Conservation (phyloP, 2,329 filamentous ascomycete species). For the Fusarium sp. region DNA sequence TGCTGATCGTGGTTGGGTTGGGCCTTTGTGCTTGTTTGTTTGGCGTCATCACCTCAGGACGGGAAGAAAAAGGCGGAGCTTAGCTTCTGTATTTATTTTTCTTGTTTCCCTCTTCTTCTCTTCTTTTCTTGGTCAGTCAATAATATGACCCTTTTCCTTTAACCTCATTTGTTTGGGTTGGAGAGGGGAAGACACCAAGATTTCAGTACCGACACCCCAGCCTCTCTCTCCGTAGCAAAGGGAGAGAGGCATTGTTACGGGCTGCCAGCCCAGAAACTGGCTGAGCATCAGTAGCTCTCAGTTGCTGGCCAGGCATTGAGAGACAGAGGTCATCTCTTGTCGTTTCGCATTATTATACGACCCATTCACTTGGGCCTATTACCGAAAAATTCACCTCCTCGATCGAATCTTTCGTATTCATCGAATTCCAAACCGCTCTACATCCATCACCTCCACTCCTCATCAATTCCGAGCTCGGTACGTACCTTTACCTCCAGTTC, state of each 20-base stretch:
- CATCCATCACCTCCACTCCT: slow-evolving; percentile 5
- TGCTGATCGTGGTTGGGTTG: slow-evolving; percentile 18
- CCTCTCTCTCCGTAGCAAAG: slow-evolving; percentile 30
- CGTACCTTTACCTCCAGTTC: slow-evolving; percentile 18
- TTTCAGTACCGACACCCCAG: slow-evolving; percentile 9
- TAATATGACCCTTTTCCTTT: slow-evolving; percentile 36
- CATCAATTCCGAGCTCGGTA: slow-evolving; percentile 26
- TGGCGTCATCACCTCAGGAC: not conserved
- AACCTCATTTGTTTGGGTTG: slow-evolving; percentile 40
- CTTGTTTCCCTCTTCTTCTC: slow-evolving; percentile 19
- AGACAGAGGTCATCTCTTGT: not conserved
- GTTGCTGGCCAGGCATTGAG: slow-evolving; percentile 3
- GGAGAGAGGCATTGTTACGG: slow-evolving; percentile 38
- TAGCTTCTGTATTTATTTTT: slow-evolving; percentile 36
- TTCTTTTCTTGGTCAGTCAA: slow-evolving; percentile 38
- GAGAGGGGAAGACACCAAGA: slow-evolving; percentile 39
- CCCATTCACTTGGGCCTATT: not conserved
- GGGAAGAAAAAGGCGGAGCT: slow-evolving; percentile 39
- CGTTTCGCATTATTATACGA: not conserved
- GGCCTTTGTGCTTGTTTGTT: slow-evolving; percentile 12
- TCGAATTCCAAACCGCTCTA: slow-evolving; percentile 6
- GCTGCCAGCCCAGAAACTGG: slow-evolving; percentile 31
- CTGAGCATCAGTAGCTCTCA: slow-evolving; percentile 24
- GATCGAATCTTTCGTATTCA: slow-evolving; percentile 7
- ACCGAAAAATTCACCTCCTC: slow-evolving; percentile 3